phyloP scores from a whole-genome alignment of 1,284 basidiomycete species.

The Tetrapyrgos nigripes region DNA sequence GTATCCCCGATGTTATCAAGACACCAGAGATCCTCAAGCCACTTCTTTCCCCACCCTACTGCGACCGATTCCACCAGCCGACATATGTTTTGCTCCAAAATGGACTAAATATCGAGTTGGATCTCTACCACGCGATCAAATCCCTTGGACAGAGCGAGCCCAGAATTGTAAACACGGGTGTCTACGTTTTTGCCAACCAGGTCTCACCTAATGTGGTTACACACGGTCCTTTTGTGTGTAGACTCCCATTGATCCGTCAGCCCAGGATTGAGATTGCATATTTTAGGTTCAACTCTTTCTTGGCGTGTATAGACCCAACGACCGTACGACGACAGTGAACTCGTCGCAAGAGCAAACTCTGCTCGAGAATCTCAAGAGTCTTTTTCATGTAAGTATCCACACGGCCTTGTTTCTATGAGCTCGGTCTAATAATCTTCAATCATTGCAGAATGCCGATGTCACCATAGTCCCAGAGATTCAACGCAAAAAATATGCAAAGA shows the following conservation, averaged over 20 bases:
- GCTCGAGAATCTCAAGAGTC: slow-evolving; percentile 52
- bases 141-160: slow-evolving; percentile 48
- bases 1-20: slow-evolving; percentile 69
- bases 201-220: slow-evolving; percentile 52
- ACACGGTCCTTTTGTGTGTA: slow-evolving; percentile 58
- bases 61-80: slow-evolving; percentile 53
- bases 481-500: slow-evolving; percentile 65
- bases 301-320: slow-evolving; percentile 58
- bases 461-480: slow-evolving; percentile 64
- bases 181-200: slow-evolving; percentile 62
- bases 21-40: slow-evolving; percentile 66
- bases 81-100: slow-evolving; percentile 80
- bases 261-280: neutral
- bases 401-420: too few species aligned
- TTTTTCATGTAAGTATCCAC: slow-evolving; percentile 46
- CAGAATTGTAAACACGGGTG: slow-evolving; percentile 55
- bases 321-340: slow-evolving; percentile 48
- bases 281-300: slow-evolving; percentile 55
- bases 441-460: slow-evolving; percentile 45
- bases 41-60: slow-evolving; percentile 58
- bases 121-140: slow-evolving; percentile 63
- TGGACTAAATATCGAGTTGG: slow-evolving; percentile 76
- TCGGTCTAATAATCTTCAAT: too few species aligned
- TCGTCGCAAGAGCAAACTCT: slow-evolving; percentile 48
- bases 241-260: neutral